Conservation (phyloP, 345 rosid genomes). For the Gossypium rotundifolium region DNA sequence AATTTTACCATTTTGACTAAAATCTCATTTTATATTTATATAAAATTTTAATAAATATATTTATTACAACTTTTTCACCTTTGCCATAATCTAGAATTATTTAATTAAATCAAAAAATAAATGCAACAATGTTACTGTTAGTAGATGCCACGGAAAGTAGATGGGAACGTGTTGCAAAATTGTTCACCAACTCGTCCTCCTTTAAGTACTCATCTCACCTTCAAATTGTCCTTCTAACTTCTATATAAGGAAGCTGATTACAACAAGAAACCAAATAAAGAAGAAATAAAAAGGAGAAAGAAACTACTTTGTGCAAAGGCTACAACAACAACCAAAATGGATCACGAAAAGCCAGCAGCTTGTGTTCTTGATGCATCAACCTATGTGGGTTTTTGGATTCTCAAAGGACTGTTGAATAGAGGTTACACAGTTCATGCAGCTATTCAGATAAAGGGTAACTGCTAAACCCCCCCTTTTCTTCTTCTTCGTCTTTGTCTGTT, state of each 20-base stretch:
- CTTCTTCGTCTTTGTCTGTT: not conserved
- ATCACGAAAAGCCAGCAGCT: conserved; percentile 35
- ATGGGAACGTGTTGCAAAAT: conserved; percentile 51
- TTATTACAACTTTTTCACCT: too few relatives aligned
- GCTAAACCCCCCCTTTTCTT: not conserved
- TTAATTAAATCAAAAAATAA: too few relatives aligned
- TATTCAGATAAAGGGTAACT: conserved; percentile 51
- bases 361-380: conserved; percentile 90
- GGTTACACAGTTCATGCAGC: conserved; percentile 85
- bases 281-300: not conserved
- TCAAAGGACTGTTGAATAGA: conserved; percentile 56
- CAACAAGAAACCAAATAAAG: not conserved
- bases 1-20: too few relatives aligned
- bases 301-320: not conserved
- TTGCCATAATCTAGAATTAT: too few relatives aligned
- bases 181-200: conserved; percentile 62
- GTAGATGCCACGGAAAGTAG: conserved; percentile 20
- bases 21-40: too few relatives aligned
- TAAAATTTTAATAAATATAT: too few relatives aligned
- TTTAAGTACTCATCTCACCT: conserved; percentile 18
- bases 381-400: conserved; percentile 83
- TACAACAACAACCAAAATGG: conserved; percentile 17
- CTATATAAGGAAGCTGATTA: conserved; percentile 15
- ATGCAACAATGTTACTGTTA: too few relatives aligned
- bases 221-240: conserved; percentile 10